These are phyloP conservation scores for Cercospora berteroae DNA, from an alignment of 2,329 filamentous ascomycete species.

Conservation along the genomic window DNA sequence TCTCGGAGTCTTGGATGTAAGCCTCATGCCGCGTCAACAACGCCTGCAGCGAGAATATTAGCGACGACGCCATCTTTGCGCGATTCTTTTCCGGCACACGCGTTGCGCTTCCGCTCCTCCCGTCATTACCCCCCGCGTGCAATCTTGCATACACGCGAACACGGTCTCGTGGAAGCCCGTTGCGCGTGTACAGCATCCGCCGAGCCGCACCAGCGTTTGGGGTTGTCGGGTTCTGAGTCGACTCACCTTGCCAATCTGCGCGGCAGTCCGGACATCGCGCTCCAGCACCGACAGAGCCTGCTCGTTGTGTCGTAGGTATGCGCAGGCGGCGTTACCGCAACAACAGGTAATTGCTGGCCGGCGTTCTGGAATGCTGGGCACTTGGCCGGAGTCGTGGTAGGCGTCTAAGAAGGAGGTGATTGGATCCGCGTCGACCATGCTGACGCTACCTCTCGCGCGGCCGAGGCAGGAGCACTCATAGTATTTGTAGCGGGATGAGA, in stretches of 20 bases:
- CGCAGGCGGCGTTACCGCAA: conserved; percentile 77
- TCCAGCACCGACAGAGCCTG: conserved; percentile 76
- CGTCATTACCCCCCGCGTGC: conserved; percentile 4
- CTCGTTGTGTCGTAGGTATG: conserved; percentile 77
- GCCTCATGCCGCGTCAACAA: conserved; percentile 88
- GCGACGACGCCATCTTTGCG: conserved; percentile 46
- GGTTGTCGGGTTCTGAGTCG: conserved; percentile 36
- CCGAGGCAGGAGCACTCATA: conserved; percentile 7
- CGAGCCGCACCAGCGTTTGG: conserved; percentile 31
- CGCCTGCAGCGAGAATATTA: conserved; percentile 77
- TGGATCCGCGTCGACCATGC: conserved; percentile 7
- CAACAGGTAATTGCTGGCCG: conserved; percentile 60
- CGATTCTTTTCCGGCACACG: conserved; percentile 27
- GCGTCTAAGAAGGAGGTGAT: conserved; percentile 11
- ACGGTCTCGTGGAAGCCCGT: conserved; percentile 1
- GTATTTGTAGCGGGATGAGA: not conserved
- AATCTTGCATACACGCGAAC: conserved; percentile 10
- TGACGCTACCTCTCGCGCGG: conserved; percentile 2
- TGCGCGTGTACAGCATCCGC: conserved; percentile 7
- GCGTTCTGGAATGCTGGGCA: conserved; percentile 23
- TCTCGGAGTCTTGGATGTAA: conserved; percentile 89
- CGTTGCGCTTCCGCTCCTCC: conserved; percentile 7
- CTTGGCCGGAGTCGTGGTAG: conserved; percentile 9
- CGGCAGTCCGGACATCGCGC: conserved; percentile 81
- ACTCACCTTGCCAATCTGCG: conserved; percentile 82